Base-by-base conservation (phyloP, 176 grass and related monocot genomes). In the Aegilops longissima region DNA sequence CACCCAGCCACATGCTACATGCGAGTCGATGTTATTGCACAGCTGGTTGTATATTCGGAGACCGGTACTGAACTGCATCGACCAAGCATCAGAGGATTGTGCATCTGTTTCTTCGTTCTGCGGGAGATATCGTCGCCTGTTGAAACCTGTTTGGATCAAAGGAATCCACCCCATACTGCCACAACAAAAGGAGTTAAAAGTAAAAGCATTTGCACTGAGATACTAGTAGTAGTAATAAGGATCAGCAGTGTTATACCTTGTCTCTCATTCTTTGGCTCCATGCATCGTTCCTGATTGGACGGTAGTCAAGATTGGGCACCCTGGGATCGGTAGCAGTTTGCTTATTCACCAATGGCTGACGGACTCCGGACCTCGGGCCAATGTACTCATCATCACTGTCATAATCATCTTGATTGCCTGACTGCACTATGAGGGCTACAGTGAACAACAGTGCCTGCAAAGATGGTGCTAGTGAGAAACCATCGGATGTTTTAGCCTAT, bases 221-320 rank as follows among this genome's bases (percentile, higher is more conserved):
- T 51, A 82, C 54, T 56, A 66, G 17, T 76, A 30, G 44, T 51
- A 30, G 24, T 58, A 58, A 63, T 7, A 33, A 81, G 47, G 47
- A 45, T 59, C 51, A 14, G 4, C 5, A 78, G 61, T 2, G 33
- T 17, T 47, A 20, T 89, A 98, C 96, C 90, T 91, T 95, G 58
- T 95, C 90, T 91, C 90, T 95, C 90, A 98, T 89, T 70, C 96
- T 86, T 82, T 98, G 92, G 76, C 96, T 98, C 96, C 96, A 98
- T 0, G 93, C 90, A 66, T 98, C 96, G 18, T 94, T 95, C 78
- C 96, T 87, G 75, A 90, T 95, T 67, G 96, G 90, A 61, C 93
- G 92, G 74, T 93, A 92, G 77, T 98, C 92, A n/a, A 95, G 92
- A 83, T 83, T 89, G 68, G 93, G 96, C 24, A 91, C 92, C 66